Percentiles rank a stretch among this genome's conserved stretches.
phyloP scores from a whole-genome alignment of 1,284 basidiomycete genomes.

The Apiotrichum domesticum region DNA sequence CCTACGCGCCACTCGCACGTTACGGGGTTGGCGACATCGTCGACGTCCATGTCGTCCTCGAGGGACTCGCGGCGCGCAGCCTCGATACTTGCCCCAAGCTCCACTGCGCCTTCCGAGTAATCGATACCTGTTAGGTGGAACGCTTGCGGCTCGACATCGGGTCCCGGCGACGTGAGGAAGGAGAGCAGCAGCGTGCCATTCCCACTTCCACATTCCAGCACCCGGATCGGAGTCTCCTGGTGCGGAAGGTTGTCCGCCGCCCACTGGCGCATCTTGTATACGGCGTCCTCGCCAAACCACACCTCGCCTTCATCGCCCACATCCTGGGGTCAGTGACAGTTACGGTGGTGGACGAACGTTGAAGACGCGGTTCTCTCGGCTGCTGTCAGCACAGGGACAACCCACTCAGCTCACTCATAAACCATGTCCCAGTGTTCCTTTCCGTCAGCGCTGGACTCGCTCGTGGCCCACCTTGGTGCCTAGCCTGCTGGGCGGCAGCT shows the following conservation, averaged over 20 bases:
- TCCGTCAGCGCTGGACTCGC: background rate
- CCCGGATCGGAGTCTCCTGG: slow-evolving; percentile 20
- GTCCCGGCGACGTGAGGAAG: slow-evolving; percentile 36
- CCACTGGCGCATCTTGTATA: slow-evolving; percentile 46
- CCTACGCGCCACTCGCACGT: slow-evolving; percentile 36
- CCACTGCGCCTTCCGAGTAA: slow-evolving; percentile 35
- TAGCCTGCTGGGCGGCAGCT: slow-evolving; percentile 44
- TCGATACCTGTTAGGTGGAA: slow-evolving; percentile 45
- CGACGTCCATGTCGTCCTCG: slow-evolving; percentile 27
- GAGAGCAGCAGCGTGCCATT: slow-evolving; percentile 47
- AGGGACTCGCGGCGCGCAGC: slow-evolving; percentile 20
- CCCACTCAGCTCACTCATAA: slow-evolving; percentile 35
- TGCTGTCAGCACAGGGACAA: slow-evolving; percentile 5
- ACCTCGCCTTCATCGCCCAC: slow-evolving; percentile 33
- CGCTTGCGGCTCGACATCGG: slow-evolving; percentile 16
- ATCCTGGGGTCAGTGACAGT: slow-evolving; percentile 2
- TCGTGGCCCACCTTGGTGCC: slow-evolving; percentile 34
- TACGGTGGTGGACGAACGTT: slow-evolving; percentile 17
- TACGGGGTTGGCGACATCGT: slow-evolving; percentile 33
- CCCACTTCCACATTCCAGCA: slow-evolving; percentile 42
- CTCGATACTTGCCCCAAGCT: slow-evolving; percentile 34
- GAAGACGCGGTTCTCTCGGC: slow-evolving; percentile 46
- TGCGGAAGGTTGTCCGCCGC: slow-evolving; percentile 31
- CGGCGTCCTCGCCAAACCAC: slow-evolving; percentile 45
- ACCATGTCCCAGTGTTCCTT: slow-evolving; percentile 46